Percentiles rank a stretch among this genome's conserved stretches.
These are phyloP conservation scores for Acanthamoeba lenticulata DNA, from an alignment of 208 protist genomes.

Conservation along the genomic window DNA sequence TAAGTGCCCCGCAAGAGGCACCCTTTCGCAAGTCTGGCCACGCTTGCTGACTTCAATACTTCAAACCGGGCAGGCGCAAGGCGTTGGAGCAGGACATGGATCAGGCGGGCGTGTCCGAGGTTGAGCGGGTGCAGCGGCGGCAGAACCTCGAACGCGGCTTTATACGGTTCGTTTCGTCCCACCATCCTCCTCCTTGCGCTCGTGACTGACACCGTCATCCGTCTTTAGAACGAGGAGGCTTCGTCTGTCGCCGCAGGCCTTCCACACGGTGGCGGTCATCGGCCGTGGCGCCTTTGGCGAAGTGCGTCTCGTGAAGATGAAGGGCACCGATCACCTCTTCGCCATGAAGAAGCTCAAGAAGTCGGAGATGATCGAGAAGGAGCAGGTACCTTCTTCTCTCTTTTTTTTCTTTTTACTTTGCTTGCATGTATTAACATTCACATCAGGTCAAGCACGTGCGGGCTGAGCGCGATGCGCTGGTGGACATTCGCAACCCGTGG, in stretches of 20 bases:
- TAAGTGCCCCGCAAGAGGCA: not conserved
- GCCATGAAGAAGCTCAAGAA: conserved; percentile 94
- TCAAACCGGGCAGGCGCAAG: not conserved
- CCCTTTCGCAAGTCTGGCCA: not conserved
- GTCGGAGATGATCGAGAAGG: conserved; percentile 90
- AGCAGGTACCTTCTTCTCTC: conserved; percentile 84
- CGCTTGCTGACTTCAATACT: not conserved
- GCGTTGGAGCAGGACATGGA: conserved; percentile 1
- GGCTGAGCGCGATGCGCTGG: conserved; percentile 89
- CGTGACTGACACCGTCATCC: no score
- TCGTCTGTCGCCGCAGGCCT: conserved; percentile 87
- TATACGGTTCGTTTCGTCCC: not conserved
- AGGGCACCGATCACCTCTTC: conserved; percentile 87
- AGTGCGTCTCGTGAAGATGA: conserved; percentile 88
- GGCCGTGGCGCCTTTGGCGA: conserved; percentile 94
- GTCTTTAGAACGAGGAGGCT: conserved; percentile 80
- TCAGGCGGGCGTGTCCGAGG: not conserved
- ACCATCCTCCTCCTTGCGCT: not conserved
- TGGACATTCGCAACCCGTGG: conserved; percentile 86
- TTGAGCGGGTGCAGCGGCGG: not conserved
- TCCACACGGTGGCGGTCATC: conserved; percentile 91
- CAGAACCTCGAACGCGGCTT: conserved; percentile 38
- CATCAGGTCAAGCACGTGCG: conserved; percentile 88
- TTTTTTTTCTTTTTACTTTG: not conserved
- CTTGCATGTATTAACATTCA: conserved; percentile 34